Evolutionary conservation across 805 yeast genomes (phyloP), one percentile per base, ranked within the genome.

Genomic region (Suhomyces prunicola): DNA sequence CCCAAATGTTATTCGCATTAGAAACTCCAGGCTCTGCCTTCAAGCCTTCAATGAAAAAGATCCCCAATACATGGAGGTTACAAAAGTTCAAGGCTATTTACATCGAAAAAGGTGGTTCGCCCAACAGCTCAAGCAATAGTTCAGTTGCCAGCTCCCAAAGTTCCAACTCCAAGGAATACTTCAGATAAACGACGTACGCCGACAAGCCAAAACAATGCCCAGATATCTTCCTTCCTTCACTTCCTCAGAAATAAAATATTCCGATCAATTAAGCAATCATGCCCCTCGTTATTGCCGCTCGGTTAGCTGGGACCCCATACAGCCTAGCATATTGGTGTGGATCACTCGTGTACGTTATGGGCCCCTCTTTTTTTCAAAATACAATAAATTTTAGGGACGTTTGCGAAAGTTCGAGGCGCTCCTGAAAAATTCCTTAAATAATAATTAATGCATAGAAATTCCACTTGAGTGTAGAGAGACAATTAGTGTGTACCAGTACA

Each of bases 21-120:
- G 61, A 73, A 50, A 66, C 70, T 7, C 69, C 70, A 5, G 73
- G 72, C n/a, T 70, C 77, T 5, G 70, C 73, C 8, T 73, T 72
- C 63, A 67, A 64, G 57, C 75, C 76, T 8, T 68, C 76, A 7
- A 51, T 70, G 42, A 65, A 61, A 53, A 69, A 59, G 53, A 71
- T 70, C 10, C 52, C 60, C 44, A 65, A 60, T 57, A 65, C 76
- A 9, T 71, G 77, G 75, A 64, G 76, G 57, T 65, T 73, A 54
- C 61, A 59, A 51, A 71, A 70, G 55, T 73, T 73, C 60, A 72
- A 67, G 57, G 60, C 65, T n/a, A 57, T 65, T 13, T 68, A 68
- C 54, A 49, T 56, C 19, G 64, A 60, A 27, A 66, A 66, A 42
- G 66, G 65, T 17, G 65, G 60, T 17, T 60, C 63, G 17, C 61